phyloP scores from a whole-genome alignment of 495 filamentous ascomycete species.

The Pseudomonodictys pantanalensis region DNA sequence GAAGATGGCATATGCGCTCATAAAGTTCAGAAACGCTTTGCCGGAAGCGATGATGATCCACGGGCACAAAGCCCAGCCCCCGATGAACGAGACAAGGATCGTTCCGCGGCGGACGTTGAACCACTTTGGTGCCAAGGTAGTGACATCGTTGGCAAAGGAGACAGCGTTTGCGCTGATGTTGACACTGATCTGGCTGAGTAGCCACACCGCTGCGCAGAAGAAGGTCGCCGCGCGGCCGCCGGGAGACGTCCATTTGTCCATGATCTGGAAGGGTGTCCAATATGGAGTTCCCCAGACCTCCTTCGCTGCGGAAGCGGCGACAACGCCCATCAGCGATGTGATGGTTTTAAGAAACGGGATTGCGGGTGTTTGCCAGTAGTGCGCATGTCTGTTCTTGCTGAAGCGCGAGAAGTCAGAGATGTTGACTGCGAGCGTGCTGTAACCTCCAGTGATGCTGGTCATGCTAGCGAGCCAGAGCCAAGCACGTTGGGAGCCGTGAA shows the following conservation, averaged over 20 bases:
- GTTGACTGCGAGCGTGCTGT: not conserved
- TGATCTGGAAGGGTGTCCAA: not conserved
- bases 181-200: not conserved
- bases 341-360: not conserved
- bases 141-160: not conserved
- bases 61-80: not conserved
- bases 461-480: not conserved
- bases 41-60: not conserved
- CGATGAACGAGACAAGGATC: not conserved
- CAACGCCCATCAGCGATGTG: not conserved
- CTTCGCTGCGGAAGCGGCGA: not conserved
- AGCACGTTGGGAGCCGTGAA: not conserved
- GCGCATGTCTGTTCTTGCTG: not conserved
- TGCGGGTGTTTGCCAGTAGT: not conserved
- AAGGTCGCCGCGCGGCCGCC: not conserved
- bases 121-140: not conserved
- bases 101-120: not conserved
- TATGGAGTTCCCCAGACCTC: not conserved
- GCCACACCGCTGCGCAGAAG: not conserved
- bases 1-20: not conserved
- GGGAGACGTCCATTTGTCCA: not conserved
- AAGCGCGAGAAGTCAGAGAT: not conserved
- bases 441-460: not conserved
- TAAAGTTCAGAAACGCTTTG: not conserved
- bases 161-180: not conserved